A percentile compares a stretch with the other conserved stretches of the same genome.
Evolutionary conservation across 768 basidiomycete species (phyloP).

Genomic region (Suillus subaureus): DNA sequence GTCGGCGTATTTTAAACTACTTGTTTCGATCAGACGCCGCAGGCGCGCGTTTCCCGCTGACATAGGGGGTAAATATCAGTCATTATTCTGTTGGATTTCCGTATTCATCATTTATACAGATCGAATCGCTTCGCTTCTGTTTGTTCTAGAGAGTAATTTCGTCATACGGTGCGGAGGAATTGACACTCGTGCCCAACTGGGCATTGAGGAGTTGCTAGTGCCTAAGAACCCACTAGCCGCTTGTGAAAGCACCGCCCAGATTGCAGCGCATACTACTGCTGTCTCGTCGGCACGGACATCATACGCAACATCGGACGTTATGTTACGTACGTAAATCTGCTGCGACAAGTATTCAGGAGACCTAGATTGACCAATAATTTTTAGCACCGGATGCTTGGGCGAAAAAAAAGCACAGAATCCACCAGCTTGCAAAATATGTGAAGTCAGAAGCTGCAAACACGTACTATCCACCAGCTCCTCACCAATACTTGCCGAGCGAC

Average conservation of each 20-base stretch:
- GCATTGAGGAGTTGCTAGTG: conserved; percentile 35
- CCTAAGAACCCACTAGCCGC: conserved; percentile 7
- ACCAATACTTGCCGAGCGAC: conserved; percentile 12
- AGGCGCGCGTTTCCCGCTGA: conserved; percentile 27
- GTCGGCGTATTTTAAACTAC: conserved; percentile 49
- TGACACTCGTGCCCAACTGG: conserved; percentile 37
- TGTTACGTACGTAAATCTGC: conserved; percentile 39
- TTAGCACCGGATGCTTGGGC: conserved; percentile 43
- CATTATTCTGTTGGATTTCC: neutral
- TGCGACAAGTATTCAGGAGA: neutral
- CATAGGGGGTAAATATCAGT: conserved; percentile 25
- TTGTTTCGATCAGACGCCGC: conserved; percentile 43
- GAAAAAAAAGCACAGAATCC: conserved; percentile 8
- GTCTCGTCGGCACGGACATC: conserved; percentile 7
- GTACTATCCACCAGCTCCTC: neutral
- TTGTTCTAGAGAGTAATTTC: conserved; percentile 32
- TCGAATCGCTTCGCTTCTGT: conserved; percentile 34
- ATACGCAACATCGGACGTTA: conserved; percentile 19
- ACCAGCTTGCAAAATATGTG: neutral
- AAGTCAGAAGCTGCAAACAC: neutral
- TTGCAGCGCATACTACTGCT: conserved; percentile 16
- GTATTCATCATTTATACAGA: conserved; percentile 19
- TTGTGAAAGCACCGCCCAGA: neutral
- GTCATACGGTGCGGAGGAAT: conserved; percentile 26
- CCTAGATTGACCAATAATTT: conserved; percentile 13